phyloP scores from a whole-genome alignment of 2,329 filamentous ascomycete genomes.

The Diaporthe vexans region DNA sequence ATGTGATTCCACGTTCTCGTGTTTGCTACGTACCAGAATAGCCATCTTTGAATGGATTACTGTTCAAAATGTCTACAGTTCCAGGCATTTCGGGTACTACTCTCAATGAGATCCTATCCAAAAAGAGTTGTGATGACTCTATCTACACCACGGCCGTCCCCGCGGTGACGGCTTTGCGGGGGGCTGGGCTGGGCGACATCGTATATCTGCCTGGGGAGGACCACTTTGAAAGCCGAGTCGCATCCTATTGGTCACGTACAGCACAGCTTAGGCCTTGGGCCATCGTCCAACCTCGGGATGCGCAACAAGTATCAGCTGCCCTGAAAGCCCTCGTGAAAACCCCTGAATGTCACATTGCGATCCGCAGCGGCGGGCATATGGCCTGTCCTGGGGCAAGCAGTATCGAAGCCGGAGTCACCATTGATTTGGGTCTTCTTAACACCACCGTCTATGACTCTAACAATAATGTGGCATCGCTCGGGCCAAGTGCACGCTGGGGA shows the following conservation, averaged over 20 bases:
- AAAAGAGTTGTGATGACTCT: no score
- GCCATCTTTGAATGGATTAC: neutral
- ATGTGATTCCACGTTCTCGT: neutral
- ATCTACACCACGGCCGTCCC: neutral
- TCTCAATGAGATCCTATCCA: no score
- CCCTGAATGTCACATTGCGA: constrained; percentile 17
- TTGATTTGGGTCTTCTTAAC: constrained; percentile 25
- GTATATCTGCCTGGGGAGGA: constrained; percentile 5
- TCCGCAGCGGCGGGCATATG: constrained; percentile 28
- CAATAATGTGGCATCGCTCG: constrained; percentile 16
- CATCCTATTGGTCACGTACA: constrained; percentile 14
- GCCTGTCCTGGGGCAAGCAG: constrained; percentile 1
- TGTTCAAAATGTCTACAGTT: neutral
- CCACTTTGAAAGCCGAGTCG: constrained; percentile 4
- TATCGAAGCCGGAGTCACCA: constrained; percentile 8
- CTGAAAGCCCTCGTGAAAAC: neutral
- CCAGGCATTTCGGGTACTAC: neutral
- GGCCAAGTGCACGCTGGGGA: constrained; percentile 2
- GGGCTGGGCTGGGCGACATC: neutral
- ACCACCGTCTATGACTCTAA: neutral
- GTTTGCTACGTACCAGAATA: neutral
- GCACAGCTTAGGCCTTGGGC: constrained; percentile 18
- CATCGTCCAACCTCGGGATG: constrained; percentile 10
- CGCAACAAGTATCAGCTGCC: neutral
- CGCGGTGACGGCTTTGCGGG: neutral